Base-by-base conservation (phyloP, 257 asterid species). In the Henckelia pumila region DNA sequence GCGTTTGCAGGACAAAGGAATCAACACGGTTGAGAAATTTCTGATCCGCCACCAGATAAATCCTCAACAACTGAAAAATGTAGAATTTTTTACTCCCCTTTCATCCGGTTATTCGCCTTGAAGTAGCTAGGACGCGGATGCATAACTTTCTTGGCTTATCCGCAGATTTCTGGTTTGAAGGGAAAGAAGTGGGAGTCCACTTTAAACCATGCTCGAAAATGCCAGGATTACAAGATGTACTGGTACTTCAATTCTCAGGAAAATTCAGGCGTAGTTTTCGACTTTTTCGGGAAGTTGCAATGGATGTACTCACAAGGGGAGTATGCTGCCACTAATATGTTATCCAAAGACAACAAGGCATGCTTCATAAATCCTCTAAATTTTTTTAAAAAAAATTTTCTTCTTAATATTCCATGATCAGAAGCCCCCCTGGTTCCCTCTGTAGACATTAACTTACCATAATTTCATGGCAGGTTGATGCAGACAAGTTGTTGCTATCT, bases 1-100 rank as follows among this genome's bases (percentile, higher is more conserved):
- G 62, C 78, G 74, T 58, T 83, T 89, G 61, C 32, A 17, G 0
- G 1, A 1, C 7, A 62, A 20, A 21, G 53, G 66, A 8, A 81
- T 89, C 61, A 0, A 5, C 16, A 82, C 82, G 0, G 91, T 89
- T 22, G 77, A 81, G 77, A 78, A 82, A 68, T 85, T 89, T 71
- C 83, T 87, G 40, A 70, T 77, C 53, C 76, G 47, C 49, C 84
- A 74, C 76, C 77, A 76, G 1, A 73, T 50, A 58, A 63, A 85
- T 72, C 75, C 80, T 49, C 29, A 74, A 33, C 65, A 66, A 63
- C 89, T 89, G 75, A 62, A 67, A 80, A 35, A 50, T 0, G 97
- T 89, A 85, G 75, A 59, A 23, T 3, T 23, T 49, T 40, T 29
- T 44, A 44, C 50, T 14, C 0, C 56, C 7, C 28, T 10, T 16